Base-by-base conservation (phyloP, 1,284 basidiomycete species). In the Gomphus bonarii region DNA sequence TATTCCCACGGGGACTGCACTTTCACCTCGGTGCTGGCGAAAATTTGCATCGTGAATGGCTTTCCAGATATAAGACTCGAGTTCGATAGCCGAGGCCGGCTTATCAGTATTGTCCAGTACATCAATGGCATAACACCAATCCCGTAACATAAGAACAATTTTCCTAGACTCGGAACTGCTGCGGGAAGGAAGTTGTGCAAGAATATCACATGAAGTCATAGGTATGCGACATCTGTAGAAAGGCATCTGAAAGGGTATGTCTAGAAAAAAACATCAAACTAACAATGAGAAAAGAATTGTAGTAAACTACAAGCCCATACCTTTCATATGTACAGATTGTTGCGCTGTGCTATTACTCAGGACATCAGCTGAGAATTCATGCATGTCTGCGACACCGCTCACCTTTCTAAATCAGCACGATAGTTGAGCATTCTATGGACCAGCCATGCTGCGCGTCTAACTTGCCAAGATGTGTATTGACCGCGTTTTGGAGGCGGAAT, bases 401-500 rank as follows among this genome's bases (percentile, higher is more conserved):
- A 81, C 90, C 75, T 73, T 60, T 82, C 78, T 44, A 94, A 65
- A 57, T 77, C 75, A 59, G 80, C 75, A 68, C 89, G 92, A 74
- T 92, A 95, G 52, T 89, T 81, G 46, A 95, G 71, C 56, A 87
- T 77, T 50, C 92, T 79, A 66, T 84, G 76, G 11, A 85, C 75
- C 22, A 98, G 72, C 85, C 91, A 95, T 6, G 93, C 83, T 0
- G 92, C 90, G 47, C 92, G 76, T 61, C 89, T 78, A 49, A 97
- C 72, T 69, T 97, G 95, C 90, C 91, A 95, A 14, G 65, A 68
- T 33, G 58, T 47, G 25, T 55, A 53, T 33, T 49, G 58, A 30
- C 49, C 38, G 33, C 47, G 28, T 31, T 46, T 61, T 59, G 62
- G 63, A 59, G 61, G 63, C 50, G 50, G 64, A 64, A 7, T 62